Conservation (phyloP, 768 basidiomycete species). For the Chiua virens region DNA sequence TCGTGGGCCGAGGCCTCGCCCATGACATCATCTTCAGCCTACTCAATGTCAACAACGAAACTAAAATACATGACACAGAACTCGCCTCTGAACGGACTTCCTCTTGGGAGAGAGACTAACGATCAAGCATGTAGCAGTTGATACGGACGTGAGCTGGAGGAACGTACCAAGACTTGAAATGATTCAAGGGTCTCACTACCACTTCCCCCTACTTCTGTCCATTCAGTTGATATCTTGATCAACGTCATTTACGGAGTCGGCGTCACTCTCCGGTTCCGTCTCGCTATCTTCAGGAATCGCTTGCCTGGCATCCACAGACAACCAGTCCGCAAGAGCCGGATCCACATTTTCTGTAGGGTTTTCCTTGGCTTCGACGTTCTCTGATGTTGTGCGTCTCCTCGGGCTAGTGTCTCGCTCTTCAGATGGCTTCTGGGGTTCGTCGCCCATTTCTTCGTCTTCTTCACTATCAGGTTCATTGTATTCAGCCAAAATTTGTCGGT, state of each 20-base stretch:
- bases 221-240: conserved; percentile 39
- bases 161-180: conserved; percentile 10
- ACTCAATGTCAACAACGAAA: background rate
- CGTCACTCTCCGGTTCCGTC: conserved; percentile 61
- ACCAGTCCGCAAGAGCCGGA: conserved; percentile 58
- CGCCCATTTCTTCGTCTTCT: conserved; percentile 28
- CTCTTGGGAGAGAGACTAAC: conserved; percentile 13
- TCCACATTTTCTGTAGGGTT: conserved; percentile 40
- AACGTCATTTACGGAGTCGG: conserved; percentile 68
- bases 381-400: background rate
- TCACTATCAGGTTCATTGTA: conserved; percentile 45
- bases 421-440: conserved; percentile 1
- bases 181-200: conserved; percentile 25
- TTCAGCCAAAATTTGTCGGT: conserved; percentile 48
- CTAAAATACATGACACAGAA: background rate
- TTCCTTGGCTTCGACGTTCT: conserved; percentile 16
- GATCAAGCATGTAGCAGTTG: background rate
- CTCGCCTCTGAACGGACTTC: too few species aligned
- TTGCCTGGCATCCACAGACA: conserved; percentile 48
- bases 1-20: conserved; percentile 73
- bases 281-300: conserved; percentile 31
- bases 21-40: conserved; percentile 52
- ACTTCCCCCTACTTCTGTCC: conserved; percentile 30
- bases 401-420: conserved; percentile 20
- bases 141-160: too few species aligned